These are phyloP conservation scores for Tephrocybe sp. DNA, from an alignment of 768 basidiomycete genomes.

Conservation along the genomic window DNA sequence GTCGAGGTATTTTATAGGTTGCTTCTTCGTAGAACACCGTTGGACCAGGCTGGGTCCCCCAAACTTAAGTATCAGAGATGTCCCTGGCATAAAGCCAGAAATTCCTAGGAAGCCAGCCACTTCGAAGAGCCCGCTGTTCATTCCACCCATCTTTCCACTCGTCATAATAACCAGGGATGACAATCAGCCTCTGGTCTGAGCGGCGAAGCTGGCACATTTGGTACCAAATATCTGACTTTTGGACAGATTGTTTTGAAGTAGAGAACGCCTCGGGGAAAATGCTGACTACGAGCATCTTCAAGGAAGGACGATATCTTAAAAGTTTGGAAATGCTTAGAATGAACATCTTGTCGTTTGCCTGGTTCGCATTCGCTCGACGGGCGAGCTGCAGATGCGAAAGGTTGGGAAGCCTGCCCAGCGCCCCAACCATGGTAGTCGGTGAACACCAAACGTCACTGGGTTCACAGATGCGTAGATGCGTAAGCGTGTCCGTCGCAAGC, in stretches of 20 bases:
- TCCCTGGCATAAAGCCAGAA: constrained; percentile 17
- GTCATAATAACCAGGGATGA: constrained; percentile 22
- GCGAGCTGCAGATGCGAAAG: constrained; percentile 41
- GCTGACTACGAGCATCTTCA: constrained; percentile 36
- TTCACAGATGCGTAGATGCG: constrained; percentile 39
- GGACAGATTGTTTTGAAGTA: constrained; percentile 4
- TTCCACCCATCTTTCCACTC: constrained; percentile 27
- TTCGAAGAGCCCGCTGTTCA: constrained; percentile 14
- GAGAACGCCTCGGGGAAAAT: constrained; percentile 24
- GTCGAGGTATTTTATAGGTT: no score
- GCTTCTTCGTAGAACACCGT: no score
- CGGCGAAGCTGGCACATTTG: constrained; percentile 19
- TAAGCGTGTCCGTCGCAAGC: constrained; percentile 19
- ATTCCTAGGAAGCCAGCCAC: constrained; percentile 17
- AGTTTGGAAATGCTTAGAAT: constrained; percentile 29
- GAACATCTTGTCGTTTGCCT: constrained; percentile 40
- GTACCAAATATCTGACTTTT: constrained; percentile 28
- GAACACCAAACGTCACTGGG: constrained; percentile 36
- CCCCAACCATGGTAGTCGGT: constrained; percentile 30
- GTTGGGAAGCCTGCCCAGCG: constrained; percentile 32
- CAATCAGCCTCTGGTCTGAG: constrained; percentile 22
- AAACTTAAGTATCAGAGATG: neutral
- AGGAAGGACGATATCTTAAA: constrained; percentile 23
- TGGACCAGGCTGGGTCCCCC: no score
- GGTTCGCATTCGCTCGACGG: constrained; percentile 39